phyloP scores from a whole-genome alignment of 805 yeast genomes.

The Schwanniomyces occidentalis region DNA sequence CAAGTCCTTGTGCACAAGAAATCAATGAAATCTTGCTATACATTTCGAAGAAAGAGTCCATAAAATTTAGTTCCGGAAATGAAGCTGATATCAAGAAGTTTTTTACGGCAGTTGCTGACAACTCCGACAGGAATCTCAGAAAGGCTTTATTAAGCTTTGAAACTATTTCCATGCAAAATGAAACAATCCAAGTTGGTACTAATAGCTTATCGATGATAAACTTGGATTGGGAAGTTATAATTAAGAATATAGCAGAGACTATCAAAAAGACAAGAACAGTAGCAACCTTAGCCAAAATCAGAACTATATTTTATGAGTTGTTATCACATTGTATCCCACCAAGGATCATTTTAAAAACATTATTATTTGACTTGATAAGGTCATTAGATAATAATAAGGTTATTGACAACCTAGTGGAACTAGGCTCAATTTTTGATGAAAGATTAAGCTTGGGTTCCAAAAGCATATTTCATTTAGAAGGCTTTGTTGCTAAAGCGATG shows the following conservation, averaged over 20 bases:
- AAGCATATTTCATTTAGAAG: constrained; percentile 92
- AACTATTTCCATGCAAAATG: constrained; percentile 73
- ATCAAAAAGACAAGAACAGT: constrained; percentile 67
- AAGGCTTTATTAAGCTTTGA: constrained; percentile 78
- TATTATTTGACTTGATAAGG: constrained; percentile 46
- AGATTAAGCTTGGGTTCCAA: constrained; percentile 83
- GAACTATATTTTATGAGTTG: constrained; percentile 77
- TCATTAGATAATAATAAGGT: constrained; percentile 20
- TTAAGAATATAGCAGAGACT: constrained; percentile 60
- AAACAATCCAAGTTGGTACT: constrained; percentile 38
- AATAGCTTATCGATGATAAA: constrained; percentile 47
- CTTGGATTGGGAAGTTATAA: constrained; percentile 91
- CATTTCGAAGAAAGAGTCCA: constrained; percentile 58
- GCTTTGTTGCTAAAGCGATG: constrained; percentile 88
- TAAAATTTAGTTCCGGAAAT: constrained; percentile 42
- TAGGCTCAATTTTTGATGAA: constrained; percentile 76
- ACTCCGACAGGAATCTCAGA: constrained; percentile 72
- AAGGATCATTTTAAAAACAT: constrained; percentile 65
- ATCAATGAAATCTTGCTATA: constrained; percentile 53
- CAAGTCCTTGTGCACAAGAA: constrained; percentile 72
- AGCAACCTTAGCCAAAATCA: constrained; percentile 54
- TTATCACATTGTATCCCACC: constrained; percentile 95
- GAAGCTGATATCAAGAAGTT: constrained; percentile 32
- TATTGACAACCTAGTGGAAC: constrained; percentile 51
- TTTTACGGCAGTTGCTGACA: constrained; percentile 52